Base-by-base conservation (phyloP, 2,329 filamentous ascomycete species). In the Sarocladium oryzae region DNA sequence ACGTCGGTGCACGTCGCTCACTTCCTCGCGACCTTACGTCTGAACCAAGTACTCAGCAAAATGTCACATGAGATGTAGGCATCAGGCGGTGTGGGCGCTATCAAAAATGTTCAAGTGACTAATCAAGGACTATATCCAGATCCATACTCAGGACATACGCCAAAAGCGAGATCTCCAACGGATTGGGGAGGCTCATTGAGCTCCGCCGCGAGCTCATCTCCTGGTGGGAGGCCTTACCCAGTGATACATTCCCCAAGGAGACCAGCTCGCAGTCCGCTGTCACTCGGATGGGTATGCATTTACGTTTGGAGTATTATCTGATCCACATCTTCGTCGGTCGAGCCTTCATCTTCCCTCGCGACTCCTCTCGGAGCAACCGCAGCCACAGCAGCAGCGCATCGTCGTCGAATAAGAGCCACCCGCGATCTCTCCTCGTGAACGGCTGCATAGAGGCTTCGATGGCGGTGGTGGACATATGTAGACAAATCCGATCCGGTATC, bases 401-500 rank as follows among this genome's bases (percentile, higher is more conserved):
- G 16, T 8, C 36, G 4, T 40, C 36, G 26, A 4, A 23, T 3
- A 26, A 20, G 21, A 45, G 40, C 23, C 21, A 45, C 21, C 13
- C 40, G 24, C 26, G 40, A 45, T 13, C 26, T 11, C 60, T 63
- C 15, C 64, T 79, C n/a, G 72, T 79, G 16, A 68, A 67, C 3
- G 74, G 78, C 53, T 79, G 76, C 51, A 73, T 79, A 10, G 71
- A 77, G 51, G 76, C 76, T 2, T 76, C 77, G 2, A 60, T 77
- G 24, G 69, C 72, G 52, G 72, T 77, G 10, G 67, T 79, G 16
- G 71, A 76, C 38, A 68, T 77, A 3, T 78, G 76, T 54, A 71
- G 70, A 36, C 63, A 72, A 3, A 68, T 79, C 3, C 70, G 72
- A 32, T 70, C 71, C 40, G 73, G 70, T n/a, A 71, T 73, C 13